Evolutionary conservation across 2,329 filamentous ascomycete species (phyloP), one percentile per base, ranked within the genome.

Genomic region (Botrytis elliptica): DNA sequence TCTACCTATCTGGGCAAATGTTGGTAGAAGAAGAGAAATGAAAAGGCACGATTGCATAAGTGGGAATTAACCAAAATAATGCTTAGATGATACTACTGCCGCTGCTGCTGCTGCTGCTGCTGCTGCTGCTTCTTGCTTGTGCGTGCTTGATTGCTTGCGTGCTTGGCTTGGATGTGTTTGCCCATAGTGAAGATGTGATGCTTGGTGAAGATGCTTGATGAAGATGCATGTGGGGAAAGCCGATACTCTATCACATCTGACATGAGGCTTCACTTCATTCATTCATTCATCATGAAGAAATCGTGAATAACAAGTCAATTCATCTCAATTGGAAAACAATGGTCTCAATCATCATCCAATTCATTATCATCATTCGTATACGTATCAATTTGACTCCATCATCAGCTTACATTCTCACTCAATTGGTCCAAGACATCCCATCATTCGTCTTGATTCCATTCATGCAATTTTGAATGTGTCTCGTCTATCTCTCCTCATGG

Each of bases 381-480:
- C 57, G 33, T 64, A 64, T 71, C 69, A 64, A 71, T 71, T 71
- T 52, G 69, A 49, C 25, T 64, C 33, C 55, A 64, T 63, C 68
- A 71, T 44, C 57, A 29, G 7, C 42, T 40, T 49, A 44, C 33
- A 40, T 38, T 29, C 25, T 62, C 33, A 55, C 44, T 38, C 69
- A 65, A 71, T 65, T 65, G 59, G 25, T 55, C 59, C 59, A 65
- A 71, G 69, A 71, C 69, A 71, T 52, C 52, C n/a, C 44, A 59
- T 69, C 38, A 59, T 69, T 42, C 36, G 14, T 55, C 33, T 38
- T 67, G 46, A 55, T 55, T 57, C 18, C 36, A 29, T 68, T 68
- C 65, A 68, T 55, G 65, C 65, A 57, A 68, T 68, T 49, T 29
- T n/a, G 46, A n/a, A 10, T 65, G 42, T 65, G 62, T 65, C 62